Evolutionary conservation across 225 moss, liverwort and hornwort genomes (phyloP).

Genomic region (Lunularia cruciata): DNA sequence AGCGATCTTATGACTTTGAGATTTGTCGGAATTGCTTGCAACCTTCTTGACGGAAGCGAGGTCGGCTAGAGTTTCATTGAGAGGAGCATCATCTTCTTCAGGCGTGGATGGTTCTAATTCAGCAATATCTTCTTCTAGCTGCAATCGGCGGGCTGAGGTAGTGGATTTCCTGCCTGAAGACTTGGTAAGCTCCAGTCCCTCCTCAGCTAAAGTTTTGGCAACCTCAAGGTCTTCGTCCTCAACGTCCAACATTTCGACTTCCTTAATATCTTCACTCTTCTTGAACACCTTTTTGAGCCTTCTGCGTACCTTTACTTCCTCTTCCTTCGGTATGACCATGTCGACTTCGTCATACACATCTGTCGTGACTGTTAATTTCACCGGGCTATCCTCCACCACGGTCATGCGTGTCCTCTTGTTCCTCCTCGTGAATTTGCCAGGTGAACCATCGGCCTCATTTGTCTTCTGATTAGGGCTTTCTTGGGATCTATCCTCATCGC

Average conservation of each 20-base stretch:
- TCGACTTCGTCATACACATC: conserved; percentile 47
- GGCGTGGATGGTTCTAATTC: background rate
- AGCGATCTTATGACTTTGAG: conserved; percentile 9
- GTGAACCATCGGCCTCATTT: conserved; percentile 23
- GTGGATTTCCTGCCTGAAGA: background rate
- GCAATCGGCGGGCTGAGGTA: conserved; percentile 32
- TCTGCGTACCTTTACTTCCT: conserved; percentile 36
- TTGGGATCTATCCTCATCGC: background rate
- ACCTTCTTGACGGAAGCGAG: conserved; percentile 14
- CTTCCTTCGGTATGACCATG: conserved; percentile 25
- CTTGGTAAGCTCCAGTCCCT: background rate
- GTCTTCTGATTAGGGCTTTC: conserved; percentile 35
- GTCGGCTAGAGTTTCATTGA: conserved; percentile 18
- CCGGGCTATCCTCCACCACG: conserved; percentile 23
- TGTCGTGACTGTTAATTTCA: conserved; percentile 28
- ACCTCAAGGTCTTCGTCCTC: conserved; percentile 13
- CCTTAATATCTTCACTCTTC: conserved; percentile 25
- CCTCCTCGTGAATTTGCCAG: background rate
- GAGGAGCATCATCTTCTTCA: conserved; percentile 2
- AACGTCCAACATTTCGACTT: conserved; percentile 14
- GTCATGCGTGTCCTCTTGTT: conserved; percentile 33
- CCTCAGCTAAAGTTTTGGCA: conserved; percentile 4
- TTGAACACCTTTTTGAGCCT: conserved; percentile 21
- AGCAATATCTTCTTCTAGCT: conserved; percentile 22
- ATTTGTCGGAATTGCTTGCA: background rate